These are phyloP conservation scores for Dictyostelium purpureum DNA, from an alignment of 78 protist species.

Conservation along the genomic window DNA sequence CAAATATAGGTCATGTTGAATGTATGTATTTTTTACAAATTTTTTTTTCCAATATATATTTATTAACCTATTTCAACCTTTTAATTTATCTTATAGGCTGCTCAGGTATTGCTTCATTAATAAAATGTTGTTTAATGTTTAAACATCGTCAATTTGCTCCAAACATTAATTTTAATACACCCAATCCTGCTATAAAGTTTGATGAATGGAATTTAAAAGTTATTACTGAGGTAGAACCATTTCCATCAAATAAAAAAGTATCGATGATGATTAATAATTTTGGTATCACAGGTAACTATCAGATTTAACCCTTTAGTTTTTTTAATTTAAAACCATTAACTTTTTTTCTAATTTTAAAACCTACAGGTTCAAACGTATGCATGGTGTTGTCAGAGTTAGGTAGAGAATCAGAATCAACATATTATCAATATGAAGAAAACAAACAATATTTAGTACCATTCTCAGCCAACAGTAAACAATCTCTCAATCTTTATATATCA, in stretches of 20 bases:
- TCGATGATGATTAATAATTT: constrained; percentile 8
- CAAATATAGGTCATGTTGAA: constrained; percentile 51
- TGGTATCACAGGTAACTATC: constrained; percentile 88
- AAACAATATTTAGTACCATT: constrained; percentile 6
- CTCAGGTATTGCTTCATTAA: constrained; percentile 29
- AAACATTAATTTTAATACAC: constrained; percentile 6
- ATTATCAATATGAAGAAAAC: too few species aligned
- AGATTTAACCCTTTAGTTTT: too few species aligned
- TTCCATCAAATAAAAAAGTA: background rate
- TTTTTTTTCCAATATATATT: too few species aligned
- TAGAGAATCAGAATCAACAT: too few species aligned
- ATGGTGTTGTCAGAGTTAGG: constrained; percentile 5
- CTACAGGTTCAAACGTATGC: constrained; percentile 39
- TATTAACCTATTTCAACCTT: too few species aligned
- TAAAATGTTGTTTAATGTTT: constrained; percentile 16
- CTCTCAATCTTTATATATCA: background rate
- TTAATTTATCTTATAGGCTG: too few species aligned
- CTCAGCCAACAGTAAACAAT: background rate
- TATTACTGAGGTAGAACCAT: background rate
- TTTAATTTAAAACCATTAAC: too few species aligned
- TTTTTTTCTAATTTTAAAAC: background rate
- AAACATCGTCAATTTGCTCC: constrained; percentile 27
- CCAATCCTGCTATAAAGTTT: constrained; percentile 2
- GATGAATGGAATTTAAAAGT: constrained; percentile 37
- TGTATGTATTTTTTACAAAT: too few species aligned